These are phyloP conservation scores for Suillus hirtellus DNA, from an alignment of 768 basidiomycete species.

Conservation along the genomic window DNA sequence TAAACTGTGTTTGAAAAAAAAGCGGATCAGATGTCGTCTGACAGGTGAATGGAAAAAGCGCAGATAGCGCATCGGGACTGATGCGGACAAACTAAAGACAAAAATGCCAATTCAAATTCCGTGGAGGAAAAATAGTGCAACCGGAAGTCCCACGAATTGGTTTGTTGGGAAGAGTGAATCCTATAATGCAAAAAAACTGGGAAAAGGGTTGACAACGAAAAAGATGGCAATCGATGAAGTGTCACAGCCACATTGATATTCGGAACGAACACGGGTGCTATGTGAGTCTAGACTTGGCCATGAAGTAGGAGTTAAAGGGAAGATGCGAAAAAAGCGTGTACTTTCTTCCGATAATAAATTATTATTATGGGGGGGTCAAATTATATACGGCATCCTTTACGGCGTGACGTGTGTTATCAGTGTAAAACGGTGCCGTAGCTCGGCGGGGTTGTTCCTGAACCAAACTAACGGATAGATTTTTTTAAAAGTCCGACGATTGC, in stretches of 20 bases:
- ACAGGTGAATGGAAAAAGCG: background rate
- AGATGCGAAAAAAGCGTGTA: constrained; percentile 10
- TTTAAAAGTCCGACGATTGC: constrained; percentile 35
- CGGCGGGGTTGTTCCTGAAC: constrained; percentile 37
- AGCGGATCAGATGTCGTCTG: constrained; percentile 4
- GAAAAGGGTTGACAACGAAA: constrained; percentile 3
- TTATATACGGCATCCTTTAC: constrained; percentile 13
- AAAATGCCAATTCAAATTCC: constrained; percentile 16
- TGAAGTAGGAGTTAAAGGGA: constrained; percentile 11
- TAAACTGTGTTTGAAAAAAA: constrained; percentile 2
- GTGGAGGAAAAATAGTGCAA: constrained; percentile 7
- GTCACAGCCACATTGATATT: constrained; percentile 7
- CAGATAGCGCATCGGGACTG: constrained; percentile 4
- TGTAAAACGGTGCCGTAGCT: constrained; percentile 35
- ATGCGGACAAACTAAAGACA: background rate
- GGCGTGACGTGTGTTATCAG: constrained; percentile 22
- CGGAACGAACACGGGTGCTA: background rate
- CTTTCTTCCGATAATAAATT: background rate
- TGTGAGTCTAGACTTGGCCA: constrained; percentile 5
- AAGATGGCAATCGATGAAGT: background rate
- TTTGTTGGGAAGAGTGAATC: background rate
- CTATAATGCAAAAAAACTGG: background rate
- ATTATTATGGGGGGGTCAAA: background rate
- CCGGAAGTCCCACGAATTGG: constrained; percentile 10
- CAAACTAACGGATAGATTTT: constrained; percentile 16